Base-by-base conservation (phyloP, 2,329 filamentous ascomycete genomes). In the Penicillium rolfsii region DNA sequence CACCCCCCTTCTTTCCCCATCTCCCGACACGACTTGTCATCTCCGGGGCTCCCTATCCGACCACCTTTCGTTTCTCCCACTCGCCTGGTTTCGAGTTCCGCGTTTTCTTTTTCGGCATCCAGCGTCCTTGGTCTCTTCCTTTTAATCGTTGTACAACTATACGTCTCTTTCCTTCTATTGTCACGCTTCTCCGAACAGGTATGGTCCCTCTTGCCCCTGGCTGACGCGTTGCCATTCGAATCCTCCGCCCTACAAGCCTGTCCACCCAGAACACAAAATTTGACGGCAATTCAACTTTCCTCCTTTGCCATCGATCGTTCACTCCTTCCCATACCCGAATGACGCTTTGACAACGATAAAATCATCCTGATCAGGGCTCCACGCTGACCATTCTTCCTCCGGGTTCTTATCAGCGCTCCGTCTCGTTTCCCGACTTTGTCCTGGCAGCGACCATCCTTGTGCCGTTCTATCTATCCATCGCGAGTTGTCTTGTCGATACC, bases 101-200 rank as follows among this genome's bases (percentile, higher is more conserved):
- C 59, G 28, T 52, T 61, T 64, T 64, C 52, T 57, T 35, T 61
- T 64, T 64, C 61, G 57, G 61, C 64, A 60, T 65, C 46, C 36
- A 64, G 61, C 67, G 65, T 70, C 59, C 58, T 67, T 55, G 43
- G 59, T 67, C 64, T 70, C 61, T 58, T 68, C 56, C 41, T 68
- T 67, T 69, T 69, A 66, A 64, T 72, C 59, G 56, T 69, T 72
- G 72, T 73, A 74, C 68, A 62, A 70, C 66, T 72, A 73, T 74
- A 73, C 66, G 38, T 62, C 14, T 12, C n/a, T 35, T 52, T 68
- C 64, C 5, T 68, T 64, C 12, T 64, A 67, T 70, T 63, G 58
- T 64, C 64, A 64, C 65, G 68, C 66, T 67, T 69, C 55, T 70
- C 70, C 69, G 65, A 72, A 68, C 68, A 74, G 73, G 73, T 75